Base-by-base conservation (phyloP, 1,139 yeast genomes). In the Blastobotrys aristatus region DNA sequence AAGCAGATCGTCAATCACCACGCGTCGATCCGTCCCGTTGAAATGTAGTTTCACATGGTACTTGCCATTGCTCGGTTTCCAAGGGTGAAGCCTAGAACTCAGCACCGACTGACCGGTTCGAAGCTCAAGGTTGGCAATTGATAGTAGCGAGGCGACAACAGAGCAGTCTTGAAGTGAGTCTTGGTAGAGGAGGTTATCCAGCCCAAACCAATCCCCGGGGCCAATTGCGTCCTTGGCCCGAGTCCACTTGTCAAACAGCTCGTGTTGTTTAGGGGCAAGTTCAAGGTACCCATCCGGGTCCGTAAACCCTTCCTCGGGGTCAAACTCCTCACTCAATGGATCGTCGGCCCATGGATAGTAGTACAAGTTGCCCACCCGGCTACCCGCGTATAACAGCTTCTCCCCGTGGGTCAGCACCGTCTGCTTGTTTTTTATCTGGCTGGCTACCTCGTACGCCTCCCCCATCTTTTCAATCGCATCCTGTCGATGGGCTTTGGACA, bases 131-230 rank as follows among this genome's bases (percentile, higher is more conserved):
- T 53, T 52, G 27, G 67, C 59, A 1, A 75, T 63, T 1, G 82
- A 73, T 26, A 83, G 66, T 32, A 84, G 61, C 0, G 88, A 74
- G 2, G 88, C 82, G 2, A 86, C 87, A 55, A 86, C 77, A 0
- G 95, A 84, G 63, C 96, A 87, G 60, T 86, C 83, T n/a, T 78
- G 73, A 17, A 84, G 65, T 1, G 74, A 60, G 54, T 81, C 86
- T 57, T 81, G 87, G 58, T 73, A 70, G 18, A 74, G 61, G 4
- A 47, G 40, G 10, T 53, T 58, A 1, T 51, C 48, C 20, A 61
- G 32, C 14, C 47, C 50, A 1, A 45, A 49, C 44, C 53, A 45
- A 1, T 43, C 42, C 3, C 48, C 43, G 3, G 17, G 13, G 4
- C 54, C 57, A 39, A 57, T 46, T 1, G 59, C 57, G 3, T 54